phyloP scores from a whole-genome alignment of 495 filamentous ascomycete species.

The Penicillium subrubescens region DNA sequence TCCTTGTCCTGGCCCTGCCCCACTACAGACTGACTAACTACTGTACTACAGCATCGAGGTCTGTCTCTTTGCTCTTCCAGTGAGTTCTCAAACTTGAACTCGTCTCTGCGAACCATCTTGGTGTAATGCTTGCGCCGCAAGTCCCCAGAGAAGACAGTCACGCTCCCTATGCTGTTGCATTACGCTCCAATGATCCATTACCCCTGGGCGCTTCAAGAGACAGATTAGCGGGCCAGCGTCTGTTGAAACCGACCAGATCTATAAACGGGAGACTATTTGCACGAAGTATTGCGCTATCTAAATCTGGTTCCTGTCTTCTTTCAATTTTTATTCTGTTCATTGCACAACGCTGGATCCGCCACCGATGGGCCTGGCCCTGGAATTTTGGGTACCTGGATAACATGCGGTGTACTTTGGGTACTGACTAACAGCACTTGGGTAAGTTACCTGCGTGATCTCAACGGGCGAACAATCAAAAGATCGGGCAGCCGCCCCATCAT shows the following conservation, averaged over 20 bases:
- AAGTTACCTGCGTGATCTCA: not conserved
- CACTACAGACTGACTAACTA: not conserved
- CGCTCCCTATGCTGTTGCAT: not conserved
- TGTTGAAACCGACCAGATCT: slow-evolving; percentile 5
- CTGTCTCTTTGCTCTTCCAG: not conserved
- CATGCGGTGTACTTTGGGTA: not conserved
- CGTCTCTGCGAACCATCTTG: not conserved
- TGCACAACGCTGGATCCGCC: too few relatives aligned
- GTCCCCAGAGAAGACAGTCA: not conserved
- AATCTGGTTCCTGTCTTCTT: too few relatives aligned
- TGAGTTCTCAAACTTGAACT: not conserved
- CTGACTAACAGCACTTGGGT: not conserved
- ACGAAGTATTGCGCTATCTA: not conserved
- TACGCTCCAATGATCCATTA: not conserved
- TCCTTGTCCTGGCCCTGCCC: not conserved
- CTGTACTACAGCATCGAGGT: not conserved
- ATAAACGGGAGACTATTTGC: not conserved
- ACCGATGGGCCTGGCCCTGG: not conserved
- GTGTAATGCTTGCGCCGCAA: not conserved
- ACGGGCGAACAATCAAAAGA: not conserved
- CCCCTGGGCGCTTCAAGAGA: not conserved
- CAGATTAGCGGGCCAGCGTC: slow-evolving; percentile 1
- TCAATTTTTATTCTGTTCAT: too few relatives aligned
- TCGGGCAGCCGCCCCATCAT: not conserved
- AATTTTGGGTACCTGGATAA: not conserved